These are phyloP conservation scores for Ogataea henricii DNA, from an alignment of 805 yeast species.

Conservation along the genomic window DNA sequence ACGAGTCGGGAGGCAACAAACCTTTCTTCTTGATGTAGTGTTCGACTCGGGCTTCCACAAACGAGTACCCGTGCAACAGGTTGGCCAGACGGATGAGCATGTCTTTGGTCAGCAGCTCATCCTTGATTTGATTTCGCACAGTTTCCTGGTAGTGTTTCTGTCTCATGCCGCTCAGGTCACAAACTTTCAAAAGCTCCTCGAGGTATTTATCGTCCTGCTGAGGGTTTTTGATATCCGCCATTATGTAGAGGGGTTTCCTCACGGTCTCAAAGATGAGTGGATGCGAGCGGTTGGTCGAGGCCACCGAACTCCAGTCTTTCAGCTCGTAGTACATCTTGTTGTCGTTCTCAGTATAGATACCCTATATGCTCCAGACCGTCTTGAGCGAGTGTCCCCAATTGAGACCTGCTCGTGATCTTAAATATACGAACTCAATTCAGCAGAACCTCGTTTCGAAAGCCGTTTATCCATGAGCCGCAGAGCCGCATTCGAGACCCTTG, in stretches of 20 bases:
- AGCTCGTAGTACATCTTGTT: slow-evolving; percentile 21
- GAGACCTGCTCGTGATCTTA: neutral
- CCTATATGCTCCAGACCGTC: too few species aligned
- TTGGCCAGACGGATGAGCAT: slow-evolving; percentile 12
- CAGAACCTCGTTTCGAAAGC: slow-evolving; percentile 8
- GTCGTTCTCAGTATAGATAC: too few species aligned
- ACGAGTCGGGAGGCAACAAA: slow-evolving; percentile 15
- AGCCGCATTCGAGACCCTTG: neutral
- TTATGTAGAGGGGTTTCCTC: slow-evolving; percentile 19
- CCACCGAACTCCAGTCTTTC: slow-evolving; percentile 25
- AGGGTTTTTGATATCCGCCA: slow-evolving; percentile 15
- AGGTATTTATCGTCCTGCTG: slow-evolving; percentile 26
- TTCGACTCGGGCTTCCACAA: slow-evolving; percentile 19
- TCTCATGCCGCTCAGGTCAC: slow-evolving; percentile 30
- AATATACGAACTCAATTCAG: neutral
- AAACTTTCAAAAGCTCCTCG: slow-evolving; percentile 20
- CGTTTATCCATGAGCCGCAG: neutral
- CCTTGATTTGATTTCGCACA: slow-evolving; percentile 13
- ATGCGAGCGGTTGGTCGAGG: slow-evolving; percentile 26
- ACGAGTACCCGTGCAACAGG: slow-evolving; percentile 10
- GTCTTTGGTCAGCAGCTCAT: slow-evolving; percentile 13
- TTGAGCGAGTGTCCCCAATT: neutral
- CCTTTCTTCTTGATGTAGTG: slow-evolving; percentile 19
- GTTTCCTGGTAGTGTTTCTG: slow-evolving; percentile 16
- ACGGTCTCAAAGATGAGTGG: slow-evolving; percentile 29